Evolutionary conservation across 805 yeast species (phyloP), one percentile per base, ranked within the genome.

Genomic region (Teunomyces lycoperdinae): DNA sequence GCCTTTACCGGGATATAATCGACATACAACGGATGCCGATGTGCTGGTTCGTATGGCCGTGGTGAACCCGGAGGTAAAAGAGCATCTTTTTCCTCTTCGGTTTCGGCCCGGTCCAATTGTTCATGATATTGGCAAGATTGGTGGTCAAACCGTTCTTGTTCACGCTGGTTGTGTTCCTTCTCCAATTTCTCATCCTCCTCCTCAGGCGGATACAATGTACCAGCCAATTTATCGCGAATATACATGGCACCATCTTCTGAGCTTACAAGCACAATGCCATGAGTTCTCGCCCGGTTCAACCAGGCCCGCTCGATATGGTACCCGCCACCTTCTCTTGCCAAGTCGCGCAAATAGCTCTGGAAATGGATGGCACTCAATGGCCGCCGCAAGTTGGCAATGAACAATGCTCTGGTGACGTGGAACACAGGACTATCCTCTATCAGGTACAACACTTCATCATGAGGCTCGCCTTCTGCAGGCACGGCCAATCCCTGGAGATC

Each of bases 1-100:
- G 76, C 77, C 50, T 71, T 70, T 17, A 73, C 77, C 0, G 78
- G 78, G 35, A 76, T 67, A 52, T 58, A 76, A 51, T 75, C 79
- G 36, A 72, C 67, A 53, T 57, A 74, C 31, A 74, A 49, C 8
- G 62, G 61, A 42, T 55, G 58, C 51, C 68, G 55, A 27, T 50
- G 56, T 4, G 45, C 50, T 2, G 42, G 33, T 8, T 44, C 40
- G 40, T 36, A 58, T 31, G 57, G 46, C 31, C 53, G 46, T 8
- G 64, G 64, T 26, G 51, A 58, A 5, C 36, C 30, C 4, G 64
- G 64, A 4, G 52, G 46, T 10, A 45, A 33, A 14, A 50, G 29
- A 10, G 45, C 42, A 17, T 48, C 51, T n/a, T 27, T 27, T 4
- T 39, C 44, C 10, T 42, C 51, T 3, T 50, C 58, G 6, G 50